Evolutionary conservation across 768 basidiomycete genomes (phyloP).

Genomic region (Mrakia hoshinonis): DNA sequence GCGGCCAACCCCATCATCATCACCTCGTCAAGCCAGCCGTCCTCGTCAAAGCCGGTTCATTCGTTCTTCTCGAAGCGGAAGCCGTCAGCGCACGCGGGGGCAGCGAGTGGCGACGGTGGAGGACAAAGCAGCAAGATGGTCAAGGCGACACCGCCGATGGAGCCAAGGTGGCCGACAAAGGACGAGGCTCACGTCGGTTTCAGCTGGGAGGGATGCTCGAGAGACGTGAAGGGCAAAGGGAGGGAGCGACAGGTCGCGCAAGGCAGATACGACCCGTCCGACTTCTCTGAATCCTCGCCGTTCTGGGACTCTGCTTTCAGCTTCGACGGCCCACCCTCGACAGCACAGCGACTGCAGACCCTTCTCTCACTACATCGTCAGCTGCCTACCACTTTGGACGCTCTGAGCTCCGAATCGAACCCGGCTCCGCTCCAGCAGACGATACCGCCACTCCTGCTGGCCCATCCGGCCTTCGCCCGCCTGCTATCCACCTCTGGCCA

Average conservation of each 20-base stretch:
- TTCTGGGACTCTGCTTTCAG: background rate
- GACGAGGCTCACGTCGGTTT: background rate
- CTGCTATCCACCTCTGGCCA: background rate
- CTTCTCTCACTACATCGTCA: background rate
- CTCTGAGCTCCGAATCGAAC: background rate
- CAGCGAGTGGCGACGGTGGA: background rate
- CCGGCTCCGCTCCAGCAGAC: background rate
- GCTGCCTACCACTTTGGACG: background rate
- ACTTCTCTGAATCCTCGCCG: background rate
- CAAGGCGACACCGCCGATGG: background rate
- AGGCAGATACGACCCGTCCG: background rate
- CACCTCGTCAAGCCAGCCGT: background rate
- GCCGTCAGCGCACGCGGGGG: background rate
- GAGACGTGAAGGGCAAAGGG: background rate
- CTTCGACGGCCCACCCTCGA: background rate
- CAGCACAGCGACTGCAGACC: background rate
- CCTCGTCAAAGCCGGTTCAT: constrained; percentile 8
- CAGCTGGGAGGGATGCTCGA: background rate
- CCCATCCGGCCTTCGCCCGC: constrained; percentile 21
- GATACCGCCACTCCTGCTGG: background rate
- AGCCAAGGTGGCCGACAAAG: background rate
- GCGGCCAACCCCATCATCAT: background rate
- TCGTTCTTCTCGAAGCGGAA: constrained; percentile 16
- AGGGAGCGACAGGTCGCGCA: background rate
- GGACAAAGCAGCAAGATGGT: background rate